Conservation (phyloP, 2,329 filamentous ascomycete species). For the Lachnellula subtilissima region DNA sequence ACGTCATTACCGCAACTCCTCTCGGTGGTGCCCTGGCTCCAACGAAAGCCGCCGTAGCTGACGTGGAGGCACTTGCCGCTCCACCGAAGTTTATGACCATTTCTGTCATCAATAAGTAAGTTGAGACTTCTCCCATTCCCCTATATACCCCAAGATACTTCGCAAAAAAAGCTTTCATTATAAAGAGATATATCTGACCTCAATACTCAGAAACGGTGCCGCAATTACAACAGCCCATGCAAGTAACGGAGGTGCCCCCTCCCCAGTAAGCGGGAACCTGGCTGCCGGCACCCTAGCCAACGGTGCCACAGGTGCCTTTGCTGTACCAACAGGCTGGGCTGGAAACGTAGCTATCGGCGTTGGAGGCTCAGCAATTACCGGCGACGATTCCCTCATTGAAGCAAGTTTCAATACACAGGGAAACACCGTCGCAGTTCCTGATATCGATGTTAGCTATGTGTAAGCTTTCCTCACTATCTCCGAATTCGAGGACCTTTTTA, state of each 20-base stretch:
- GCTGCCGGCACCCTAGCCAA: neutral
- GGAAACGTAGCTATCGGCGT: neutral
- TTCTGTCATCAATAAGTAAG: too few relatives aligned
- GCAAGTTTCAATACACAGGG: neutral
- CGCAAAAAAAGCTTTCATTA: too few relatives aligned
- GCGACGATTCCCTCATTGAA: conserved; percentile 3
- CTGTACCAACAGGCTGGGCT: neutral
- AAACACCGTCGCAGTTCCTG: neutral
- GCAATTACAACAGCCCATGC: too few relatives aligned
- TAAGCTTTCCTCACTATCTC: neutral
- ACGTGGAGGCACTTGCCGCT: too few relatives aligned
- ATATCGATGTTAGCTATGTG: conserved; percentile 2
- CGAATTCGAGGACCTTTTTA: neutral
- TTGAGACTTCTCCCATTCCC: too few relatives aligned
- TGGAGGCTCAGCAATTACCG: neutral
- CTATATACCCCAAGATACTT: too few relatives aligned
- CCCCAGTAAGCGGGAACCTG: neutral
- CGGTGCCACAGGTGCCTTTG: conserved; percentile 1
- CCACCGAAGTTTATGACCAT: too few relatives aligned
- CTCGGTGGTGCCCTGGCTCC: too few relatives aligned
- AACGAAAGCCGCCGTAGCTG: too few relatives aligned
- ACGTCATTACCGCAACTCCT: too few relatives aligned
- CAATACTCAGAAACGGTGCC: too few relatives aligned
- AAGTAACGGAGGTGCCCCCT: neutral
- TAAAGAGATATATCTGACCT: too few relatives aligned